Conservation (phyloP, 176 grass and related monocot species). For the Pontederia crassipes region DNA sequence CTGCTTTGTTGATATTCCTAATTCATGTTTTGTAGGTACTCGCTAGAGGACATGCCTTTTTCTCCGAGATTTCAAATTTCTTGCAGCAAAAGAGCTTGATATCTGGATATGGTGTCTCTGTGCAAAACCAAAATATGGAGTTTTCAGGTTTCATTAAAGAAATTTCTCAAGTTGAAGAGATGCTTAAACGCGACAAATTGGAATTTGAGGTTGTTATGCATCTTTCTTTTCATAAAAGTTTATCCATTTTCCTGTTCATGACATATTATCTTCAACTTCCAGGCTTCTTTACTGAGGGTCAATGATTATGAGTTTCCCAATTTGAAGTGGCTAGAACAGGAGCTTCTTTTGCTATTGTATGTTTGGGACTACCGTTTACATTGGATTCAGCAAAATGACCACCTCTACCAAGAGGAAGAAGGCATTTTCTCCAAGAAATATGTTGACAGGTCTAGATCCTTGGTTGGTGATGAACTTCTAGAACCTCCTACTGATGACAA, state of each 20-base stretch:
- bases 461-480: slow-evolving; percentile 12
- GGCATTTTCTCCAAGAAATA: slow-evolving; percentile 22
- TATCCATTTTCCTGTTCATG: background rate
- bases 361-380: slow-evolving; percentile 77
- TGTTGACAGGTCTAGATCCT: background rate
- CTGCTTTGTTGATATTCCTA: slow-evolving; percentile 9
- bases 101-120: slow-evolving; percentile 20
- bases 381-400: slow-evolving; percentile 49
- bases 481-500: slow-evolving; percentile 19
- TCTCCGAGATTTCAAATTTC: slow-evolving; percentile 44
- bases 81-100: slow-evolving; percentile 29
- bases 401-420: slow-evolving; percentile 20
- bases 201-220: slow-evolving; percentile 51
- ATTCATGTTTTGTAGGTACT: slow-evolving; percentile 49
- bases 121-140: slow-evolving; percentile 9
- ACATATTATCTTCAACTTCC: slow-evolving; percentile 16
- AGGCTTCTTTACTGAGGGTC: slow-evolving; percentile 41
- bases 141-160: slow-evolving; percentile 32
- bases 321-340: slow-evolving; percentile 81
- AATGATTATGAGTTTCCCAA: slow-evolving; percentile 49
- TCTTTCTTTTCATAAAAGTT: background rate
- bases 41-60: slow-evolving; percentile 42
- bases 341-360: slow-evolving; percentile 69
- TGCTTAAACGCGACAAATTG: slow-evolving; percentile 47
- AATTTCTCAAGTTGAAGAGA: slow-evolving; percentile 46